Base-by-base conservation (phyloP, 306 rosid genomes). In the Chamaecrista fasciculata region DNA sequence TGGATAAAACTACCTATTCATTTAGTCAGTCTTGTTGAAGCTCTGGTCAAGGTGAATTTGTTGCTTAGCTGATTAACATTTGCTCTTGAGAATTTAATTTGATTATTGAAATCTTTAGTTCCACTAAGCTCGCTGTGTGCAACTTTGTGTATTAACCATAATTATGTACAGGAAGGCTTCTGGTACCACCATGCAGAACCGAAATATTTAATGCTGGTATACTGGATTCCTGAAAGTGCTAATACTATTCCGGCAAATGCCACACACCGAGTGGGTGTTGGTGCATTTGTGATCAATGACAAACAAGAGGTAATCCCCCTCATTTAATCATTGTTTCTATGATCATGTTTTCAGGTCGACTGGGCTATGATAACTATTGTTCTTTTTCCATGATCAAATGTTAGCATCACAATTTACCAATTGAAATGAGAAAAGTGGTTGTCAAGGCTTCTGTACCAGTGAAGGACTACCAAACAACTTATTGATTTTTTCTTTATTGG, bases 101-200 rank as follows among this genome's bases (percentile, higher is more conserved):
- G 60, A 50, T 18, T 19, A 15, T n/a, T 28, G 60, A 53, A 64
- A 64, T 44, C 25, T 46, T 18, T 46, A 42, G 24, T 43, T 66
- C 56, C 64, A 57, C 29, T 23, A 4, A 11, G 20, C 34, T 44
- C 46, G 37, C 21, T 67, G 24, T 49, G 53, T 36, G 14, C 52
- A 21, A 12, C 43, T 20, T 80, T 56, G 5, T 19, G 20, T 64
- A 11, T 70, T 8, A 52, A 77, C 21, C 23, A 12, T 43, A 44
- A 11, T 16, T 39, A 23, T 40, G 67, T 62, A 70, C 81, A 90
- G 98, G 88, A 90, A 72, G 97, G 96, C 14, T 93, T 93, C 70
- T 85, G 87, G 91, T 90, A 82, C 73, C 96, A 93, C 81, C 96
- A 93, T 61, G 98, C 97, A 1, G 97, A 91, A 82, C 88, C 96